Evolutionary conservation across 768 basidiomycete species (phyloP).

Genomic region (Dioszegia hungarica): DNA sequence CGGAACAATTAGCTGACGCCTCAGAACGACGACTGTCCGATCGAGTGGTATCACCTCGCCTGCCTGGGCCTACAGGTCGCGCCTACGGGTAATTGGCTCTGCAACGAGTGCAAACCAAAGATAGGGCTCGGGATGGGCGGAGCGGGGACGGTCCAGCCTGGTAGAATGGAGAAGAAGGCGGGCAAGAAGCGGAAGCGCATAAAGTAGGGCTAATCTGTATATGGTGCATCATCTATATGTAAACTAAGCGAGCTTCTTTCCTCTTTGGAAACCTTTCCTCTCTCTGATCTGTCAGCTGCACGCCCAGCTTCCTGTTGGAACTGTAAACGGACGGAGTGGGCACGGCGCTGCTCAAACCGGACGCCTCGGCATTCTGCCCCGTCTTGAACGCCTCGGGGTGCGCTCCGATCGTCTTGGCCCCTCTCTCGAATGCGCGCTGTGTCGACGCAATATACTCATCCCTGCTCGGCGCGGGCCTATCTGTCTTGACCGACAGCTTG

Average conservation of each 20-base stretch:
- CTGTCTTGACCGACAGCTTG: conserved; percentile 22
- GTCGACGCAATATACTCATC: conserved; percentile 37
- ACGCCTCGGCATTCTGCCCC: neutral
- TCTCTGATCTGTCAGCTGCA: conserved; percentile 15
- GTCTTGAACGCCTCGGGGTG: conserved; percentile 35
- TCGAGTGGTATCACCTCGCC: conserved; percentile 46
- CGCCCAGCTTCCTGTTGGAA: no score
- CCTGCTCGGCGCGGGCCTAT: conserved; percentile 26
- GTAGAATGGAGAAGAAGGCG: neutral
- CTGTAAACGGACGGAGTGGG: conserved; percentile 18
- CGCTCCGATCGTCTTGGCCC: conserved; percentile 30
- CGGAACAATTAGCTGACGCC: neutral
- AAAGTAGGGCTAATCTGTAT: neutral
- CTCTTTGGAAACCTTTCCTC: conserved; percentile 32
- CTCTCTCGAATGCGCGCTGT: conserved; percentile 30
- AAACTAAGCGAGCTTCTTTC: conserved; percentile 34
- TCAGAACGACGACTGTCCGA: conserved; percentile 46
- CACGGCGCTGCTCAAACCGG: conserved; percentile 10
- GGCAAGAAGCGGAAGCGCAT: conserved; percentile 6
- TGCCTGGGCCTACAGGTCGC: conserved; percentile 31
- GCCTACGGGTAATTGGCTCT: conserved; percentile 44
- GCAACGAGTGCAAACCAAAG: conserved; percentile 34
- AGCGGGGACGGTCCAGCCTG: conserved; percentile 9
- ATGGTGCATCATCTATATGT: neutral
- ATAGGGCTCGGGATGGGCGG: conserved; percentile 22